Evolutionary conservation across 208 protist species (phyloP).

Genomic region (Strigomonas culicis): DNA sequence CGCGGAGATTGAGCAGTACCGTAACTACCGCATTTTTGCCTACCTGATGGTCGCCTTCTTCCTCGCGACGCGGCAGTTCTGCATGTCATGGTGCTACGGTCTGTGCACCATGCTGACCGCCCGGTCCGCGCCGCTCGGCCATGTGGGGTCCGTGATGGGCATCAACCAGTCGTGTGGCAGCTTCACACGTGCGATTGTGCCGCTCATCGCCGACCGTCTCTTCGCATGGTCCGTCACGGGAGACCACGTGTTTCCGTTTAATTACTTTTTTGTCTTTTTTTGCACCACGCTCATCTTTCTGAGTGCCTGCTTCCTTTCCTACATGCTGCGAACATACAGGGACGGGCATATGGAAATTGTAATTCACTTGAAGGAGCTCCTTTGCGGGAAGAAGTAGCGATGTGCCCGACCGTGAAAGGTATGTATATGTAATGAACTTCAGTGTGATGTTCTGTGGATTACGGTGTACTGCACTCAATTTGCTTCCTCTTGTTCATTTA

Average conservation of each 20-base stretch:
- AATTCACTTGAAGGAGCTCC: no score
- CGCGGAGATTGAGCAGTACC: no score
- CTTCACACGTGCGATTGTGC: conserved; percentile 30
- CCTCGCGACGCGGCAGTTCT: neutral
- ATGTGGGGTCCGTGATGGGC: conserved; percentile 40
- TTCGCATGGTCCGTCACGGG: conserved; percentile 49
- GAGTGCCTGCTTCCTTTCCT: neutral
- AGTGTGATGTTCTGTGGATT: no score
- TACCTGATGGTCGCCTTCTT: neutral
- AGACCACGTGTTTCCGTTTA: conserved; percentile 31
- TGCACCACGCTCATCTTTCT: conserved; percentile 13
- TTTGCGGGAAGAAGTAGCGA: no score
- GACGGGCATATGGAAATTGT: no score
- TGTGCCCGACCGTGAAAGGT: no score
- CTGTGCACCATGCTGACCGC: conserved; percentile 39
- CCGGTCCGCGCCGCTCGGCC: conserved; percentile 19
- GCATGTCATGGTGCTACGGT: conserved; percentile 31
- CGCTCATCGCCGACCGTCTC: conserved; percentile 21
- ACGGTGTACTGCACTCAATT: no score
- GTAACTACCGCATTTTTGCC: neutral
- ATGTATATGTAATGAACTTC: no score
- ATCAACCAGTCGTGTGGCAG: conserved; percentile 48
- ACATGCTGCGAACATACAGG: no score
- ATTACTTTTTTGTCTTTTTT: conserved; percentile 43
- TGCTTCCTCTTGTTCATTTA: no score